Conservation (phyloP, 495 filamentous ascomycete species). For the Penicillium coffeae region DNA sequence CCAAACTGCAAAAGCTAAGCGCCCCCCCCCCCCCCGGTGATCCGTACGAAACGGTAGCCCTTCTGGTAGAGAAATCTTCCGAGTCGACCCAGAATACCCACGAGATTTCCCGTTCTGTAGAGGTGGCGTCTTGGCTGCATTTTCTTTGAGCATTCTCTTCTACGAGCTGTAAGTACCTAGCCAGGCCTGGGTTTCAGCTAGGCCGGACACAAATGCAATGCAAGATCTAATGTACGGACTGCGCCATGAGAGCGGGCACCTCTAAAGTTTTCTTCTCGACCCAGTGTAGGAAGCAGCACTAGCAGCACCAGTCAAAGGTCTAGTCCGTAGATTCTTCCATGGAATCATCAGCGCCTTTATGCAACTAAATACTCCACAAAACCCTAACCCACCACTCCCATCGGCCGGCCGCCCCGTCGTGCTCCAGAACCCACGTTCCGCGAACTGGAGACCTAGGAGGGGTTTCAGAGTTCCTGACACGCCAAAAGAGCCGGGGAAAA, state of each 20-base stretch:
- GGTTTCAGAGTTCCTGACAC: not conserved
- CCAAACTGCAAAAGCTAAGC: slow-evolving; percentile 33
- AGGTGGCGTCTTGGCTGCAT: slow-evolving; percentile 4
- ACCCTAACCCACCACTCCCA: slow-evolving; percentile 13
- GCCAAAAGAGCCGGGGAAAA: not conserved
- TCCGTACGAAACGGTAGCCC: slow-evolving; percentile 17
- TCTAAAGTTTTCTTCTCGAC: no score
- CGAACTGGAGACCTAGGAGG: not conserved
- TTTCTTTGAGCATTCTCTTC: not conserved
- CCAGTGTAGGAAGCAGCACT: no score
- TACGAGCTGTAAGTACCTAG: not conserved
- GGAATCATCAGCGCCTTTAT: slow-evolving; percentile 8
- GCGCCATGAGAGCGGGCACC: no score
- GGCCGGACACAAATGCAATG: not conserved
- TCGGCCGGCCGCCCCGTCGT: slow-evolving; percentile 2
- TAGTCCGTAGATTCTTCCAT: not conserved
- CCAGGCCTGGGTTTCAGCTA: not conserved
- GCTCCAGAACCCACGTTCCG: slow-evolving; percentile 2
- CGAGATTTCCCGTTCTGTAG: not conserved
- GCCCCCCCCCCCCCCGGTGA: slow-evolving; percentile 24
- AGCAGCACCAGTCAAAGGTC: no score
- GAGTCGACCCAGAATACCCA: slow-evolving; percentile 3
- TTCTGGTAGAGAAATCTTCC: slow-evolving; percentile 13
- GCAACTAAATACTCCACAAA: slow-evolving; percentile 18
- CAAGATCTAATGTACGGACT: not conserved